Evolutionary conservation across 441 rosid species (phyloP).

Genomic region (Eutrema salsugineum): DNA sequence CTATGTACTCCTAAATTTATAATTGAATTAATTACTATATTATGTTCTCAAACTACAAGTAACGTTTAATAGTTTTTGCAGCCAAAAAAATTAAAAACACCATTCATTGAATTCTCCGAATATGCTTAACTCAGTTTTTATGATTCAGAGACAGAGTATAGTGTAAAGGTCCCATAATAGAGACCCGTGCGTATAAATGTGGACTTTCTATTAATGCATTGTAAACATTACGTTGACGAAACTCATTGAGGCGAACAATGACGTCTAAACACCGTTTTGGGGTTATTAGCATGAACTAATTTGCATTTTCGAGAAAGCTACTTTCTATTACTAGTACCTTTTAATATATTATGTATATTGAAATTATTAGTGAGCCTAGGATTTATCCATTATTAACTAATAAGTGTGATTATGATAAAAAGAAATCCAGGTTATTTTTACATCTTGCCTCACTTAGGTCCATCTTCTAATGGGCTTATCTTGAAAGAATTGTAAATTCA

Average conservation of each 20-base stretch:
- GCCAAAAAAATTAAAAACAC: neutral
- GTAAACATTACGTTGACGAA: slow-evolving; percentile 23
- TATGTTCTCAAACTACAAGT: neutral
- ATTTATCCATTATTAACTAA: neutral
- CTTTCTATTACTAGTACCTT: neutral
- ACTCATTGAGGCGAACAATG: neutral
- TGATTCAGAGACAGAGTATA: neutral
- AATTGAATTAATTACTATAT: slow-evolving; percentile 7
- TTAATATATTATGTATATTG: neutral
- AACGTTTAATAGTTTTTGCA: neutral
- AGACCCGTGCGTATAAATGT: neutral
- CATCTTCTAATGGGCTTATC: neutral
- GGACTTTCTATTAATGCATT: neutral
- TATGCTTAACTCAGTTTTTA: neutral
- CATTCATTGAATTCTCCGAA: neutral
- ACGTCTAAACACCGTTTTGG: neutral
- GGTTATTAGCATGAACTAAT: neutral
- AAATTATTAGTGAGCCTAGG: neutral
- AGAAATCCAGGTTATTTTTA: neutral
- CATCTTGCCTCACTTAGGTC: neutral
- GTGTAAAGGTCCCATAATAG: neutral
- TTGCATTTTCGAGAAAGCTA: neutral
- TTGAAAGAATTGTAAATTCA: neutral
- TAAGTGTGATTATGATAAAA: neutral
- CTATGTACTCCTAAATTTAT: neutral